phyloP scores from a whole-genome alignment of 139 green algal genomes.

The Trebouxia sp. region DNA sequence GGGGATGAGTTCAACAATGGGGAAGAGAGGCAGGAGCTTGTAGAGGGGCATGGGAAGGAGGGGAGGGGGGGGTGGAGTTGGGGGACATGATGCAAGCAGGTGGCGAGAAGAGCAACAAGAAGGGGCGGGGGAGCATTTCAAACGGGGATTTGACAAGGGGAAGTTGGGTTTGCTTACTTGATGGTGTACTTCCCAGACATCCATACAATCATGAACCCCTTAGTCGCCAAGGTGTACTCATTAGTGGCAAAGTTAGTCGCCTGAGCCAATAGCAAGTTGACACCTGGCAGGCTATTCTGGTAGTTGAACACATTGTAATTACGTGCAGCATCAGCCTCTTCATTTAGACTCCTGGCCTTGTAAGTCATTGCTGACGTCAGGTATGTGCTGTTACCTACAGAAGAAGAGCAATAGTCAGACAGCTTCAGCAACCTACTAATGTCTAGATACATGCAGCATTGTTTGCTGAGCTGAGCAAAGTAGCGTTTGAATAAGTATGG shows the following conservation, averaged over 20 bases:
- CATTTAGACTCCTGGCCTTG: slow-evolving; percentile 41
- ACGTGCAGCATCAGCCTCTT: not conserved
- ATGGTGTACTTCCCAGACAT: slow-evolving; percentile 19
- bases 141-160: no score
- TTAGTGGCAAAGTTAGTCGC: slow-evolving; percentile 42
- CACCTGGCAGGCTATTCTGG: slow-evolving; percentile 54
- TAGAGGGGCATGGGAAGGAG: no score
- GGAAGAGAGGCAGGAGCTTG: no score
- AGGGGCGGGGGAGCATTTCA: not conserved
- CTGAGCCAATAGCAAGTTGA: slow-evolving; percentile 56
- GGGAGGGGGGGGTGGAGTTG: no score
- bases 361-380: slow-evolving; percentile 34
- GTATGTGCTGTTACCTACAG: not conserved
- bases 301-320: slow-evolving; percentile 48
- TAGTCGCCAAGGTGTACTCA: slow-evolving; percentile 32
- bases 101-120: not conserved
- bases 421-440: no score
- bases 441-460: no score
- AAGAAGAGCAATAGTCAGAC: no score
- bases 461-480: no score
- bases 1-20: no score
- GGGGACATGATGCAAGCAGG: no score
- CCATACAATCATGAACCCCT: slow-evolving; percentile 15
- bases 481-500: no score
- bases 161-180: no score